Evolutionary conservation across 176 grass and related monocot species (phyloP).

Genomic region (Pharus latifolius): DNA sequence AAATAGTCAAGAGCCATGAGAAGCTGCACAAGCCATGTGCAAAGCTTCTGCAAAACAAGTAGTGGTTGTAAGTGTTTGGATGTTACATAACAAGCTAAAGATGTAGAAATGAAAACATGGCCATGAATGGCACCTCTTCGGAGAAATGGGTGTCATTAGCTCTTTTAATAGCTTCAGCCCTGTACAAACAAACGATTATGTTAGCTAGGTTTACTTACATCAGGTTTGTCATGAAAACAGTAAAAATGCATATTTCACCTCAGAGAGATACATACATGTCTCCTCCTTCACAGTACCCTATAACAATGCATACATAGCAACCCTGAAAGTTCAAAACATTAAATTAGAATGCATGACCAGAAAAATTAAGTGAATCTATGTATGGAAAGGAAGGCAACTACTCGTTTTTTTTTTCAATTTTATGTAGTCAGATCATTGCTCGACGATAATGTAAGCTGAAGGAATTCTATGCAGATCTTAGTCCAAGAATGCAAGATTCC

Average conservation of each 20-base stretch:
- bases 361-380: slow-evolving; percentile 10
- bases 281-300: slow-evolving; percentile 93
- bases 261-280: slow-evolving; percentile 76
- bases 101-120: neutral
- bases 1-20: slow-evolving; percentile 96
- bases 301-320: slow-evolving; percentile 95
- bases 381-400: too few species aligned
- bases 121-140: slow-evolving; percentile 53
- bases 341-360: neutral
- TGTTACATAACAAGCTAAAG: neutral
- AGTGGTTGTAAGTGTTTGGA: neutral
- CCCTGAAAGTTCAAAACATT: slow-evolving; percentile 51
- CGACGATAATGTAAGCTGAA: neutral
- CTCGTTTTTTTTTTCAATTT: too few species aligned
- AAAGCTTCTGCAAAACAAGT: slow-evolving; percentile 62
- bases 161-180: slow-evolving; percentile 90
- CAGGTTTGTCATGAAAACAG: neutral
- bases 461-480: neutral
- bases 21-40: slow-evolving; percentile 93
- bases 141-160: slow-evolving; percentile 64
- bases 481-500: neutral
- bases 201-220: slow-evolving; percentile 10
- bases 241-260: neutral
- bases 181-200: slow-evolving; percentile 17
- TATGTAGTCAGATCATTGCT: too few species aligned